These are phyloP conservation scores for Anthoceros angustus DNA, from an alignment of 225 moss, liverwort and hornwort species.

Conservation along the genomic window DNA sequence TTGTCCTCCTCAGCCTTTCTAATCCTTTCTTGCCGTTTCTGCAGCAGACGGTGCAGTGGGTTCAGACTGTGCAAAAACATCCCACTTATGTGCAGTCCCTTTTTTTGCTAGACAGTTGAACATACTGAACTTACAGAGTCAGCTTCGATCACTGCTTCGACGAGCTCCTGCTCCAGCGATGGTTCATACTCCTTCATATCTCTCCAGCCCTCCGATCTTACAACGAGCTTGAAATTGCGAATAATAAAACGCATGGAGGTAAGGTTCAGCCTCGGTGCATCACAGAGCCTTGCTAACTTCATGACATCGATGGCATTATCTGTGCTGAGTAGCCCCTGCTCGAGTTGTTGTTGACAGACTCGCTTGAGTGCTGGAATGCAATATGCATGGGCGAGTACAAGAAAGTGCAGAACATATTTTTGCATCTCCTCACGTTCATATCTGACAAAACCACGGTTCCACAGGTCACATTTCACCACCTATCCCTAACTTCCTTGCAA, in stretches of 20 bases:
- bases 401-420: conserved; percentile 39
- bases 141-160: conserved; percentile 48
- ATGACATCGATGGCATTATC: conserved; percentile 56
- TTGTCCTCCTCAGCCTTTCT: conserved; percentile 42
- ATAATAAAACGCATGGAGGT: conserved; percentile 40
- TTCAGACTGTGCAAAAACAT: background rate
- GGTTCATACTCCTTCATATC: conserved; percentile 46
- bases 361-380: conserved; percentile 50
- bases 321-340: conserved; percentile 31
- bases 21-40: conserved; percentile 47
- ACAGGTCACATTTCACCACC: background rate
- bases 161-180: conserved; percentile 53
- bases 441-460: conserved; percentile 15
- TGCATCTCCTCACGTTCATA: conserved; percentile 49
- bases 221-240: conserved; percentile 39
- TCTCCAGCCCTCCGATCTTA: conserved; percentile 63
- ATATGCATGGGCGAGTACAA: conserved; percentile 60
- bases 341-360: conserved; percentile 37
- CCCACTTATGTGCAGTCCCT: background rate
- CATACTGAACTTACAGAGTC: conserved; percentile 31
- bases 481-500: too few species aligned
- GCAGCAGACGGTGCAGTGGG: conserved; percentile 8
- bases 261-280: conserved; percentile 58
- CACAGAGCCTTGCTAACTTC: conserved; percentile 70
- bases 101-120: background rate